These are phyloP conservation scores for Xylariaceae sp. DNA, from an alignment of 2,329 filamentous ascomycete species.

Conservation along the genomic window DNA sequence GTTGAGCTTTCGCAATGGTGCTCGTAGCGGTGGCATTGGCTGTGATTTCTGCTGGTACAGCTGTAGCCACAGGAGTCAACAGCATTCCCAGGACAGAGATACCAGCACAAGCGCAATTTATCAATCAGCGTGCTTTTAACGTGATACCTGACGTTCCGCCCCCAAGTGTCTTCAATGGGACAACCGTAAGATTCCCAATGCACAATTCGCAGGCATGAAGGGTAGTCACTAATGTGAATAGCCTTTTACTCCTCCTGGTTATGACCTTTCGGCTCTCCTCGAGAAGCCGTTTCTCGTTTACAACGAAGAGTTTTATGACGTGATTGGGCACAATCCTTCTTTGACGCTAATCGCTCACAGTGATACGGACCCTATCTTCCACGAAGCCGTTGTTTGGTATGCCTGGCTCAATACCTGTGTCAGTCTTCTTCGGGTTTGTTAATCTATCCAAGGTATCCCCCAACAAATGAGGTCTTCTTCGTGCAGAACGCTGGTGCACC, in stretches of 20 bases:
- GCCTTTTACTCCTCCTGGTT: conserved; percentile 44
- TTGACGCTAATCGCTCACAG: conserved; percentile 48
- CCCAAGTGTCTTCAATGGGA: conserved; percentile 35
- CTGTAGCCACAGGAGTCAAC: conserved; percentile 15
- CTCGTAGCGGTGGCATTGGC: conserved; percentile 15
- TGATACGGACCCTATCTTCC: conserved; percentile 47
- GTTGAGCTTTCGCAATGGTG: conserved; percentile 19
- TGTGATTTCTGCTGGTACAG: conserved; percentile 17
- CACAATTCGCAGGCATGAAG: not conserved
- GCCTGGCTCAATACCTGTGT: not conserved
- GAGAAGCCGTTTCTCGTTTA: conserved; percentile 47
- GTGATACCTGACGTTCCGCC: conserved; percentile 39
- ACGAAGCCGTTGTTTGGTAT: conserved; percentile 56
- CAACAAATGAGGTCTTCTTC: conserved; percentile 53
- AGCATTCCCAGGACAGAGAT: conserved; percentile 15
- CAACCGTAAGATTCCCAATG: conserved; percentile 28
- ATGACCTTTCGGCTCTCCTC: conserved; percentile 36
- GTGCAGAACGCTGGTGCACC: conserved; percentile 49
- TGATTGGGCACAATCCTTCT: conserved; percentile 48
- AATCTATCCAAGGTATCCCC: conserved; percentile 32
- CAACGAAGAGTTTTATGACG: conserved; percentile 47
- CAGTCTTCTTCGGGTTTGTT: conserved; percentile 1
- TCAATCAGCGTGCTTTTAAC: conserved; percentile 45
- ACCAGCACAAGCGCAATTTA: conserved; percentile 40
- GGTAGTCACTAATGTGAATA: conserved; percentile 19